Evolutionary conservation across 2,329 filamentous ascomycete genomes (phyloP).

Genomic region (Arachnopeziza araneosa): DNA sequence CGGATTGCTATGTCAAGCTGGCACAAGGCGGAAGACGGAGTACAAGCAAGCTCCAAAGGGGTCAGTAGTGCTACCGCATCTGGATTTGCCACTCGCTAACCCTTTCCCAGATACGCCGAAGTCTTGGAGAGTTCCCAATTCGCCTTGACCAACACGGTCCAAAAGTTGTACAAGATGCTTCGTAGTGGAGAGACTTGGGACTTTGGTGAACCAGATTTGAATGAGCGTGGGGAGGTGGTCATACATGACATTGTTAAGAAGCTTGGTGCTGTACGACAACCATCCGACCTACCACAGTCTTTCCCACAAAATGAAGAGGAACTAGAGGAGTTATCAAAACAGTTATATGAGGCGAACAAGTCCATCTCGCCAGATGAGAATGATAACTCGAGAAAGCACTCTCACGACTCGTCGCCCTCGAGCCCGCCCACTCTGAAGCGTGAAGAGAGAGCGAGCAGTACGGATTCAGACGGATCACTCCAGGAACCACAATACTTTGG

Average conservation of each 20-base stretch:
- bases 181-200: conserved; percentile 53
- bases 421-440: neutral
- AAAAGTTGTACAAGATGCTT: conserved; percentile 62
- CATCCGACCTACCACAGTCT: conserved; percentile 52
- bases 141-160: conserved; percentile 57
- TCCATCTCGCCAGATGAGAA: neutral
- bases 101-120: conserved; percentile 49
- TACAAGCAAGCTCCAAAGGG: conserved; percentile 61
- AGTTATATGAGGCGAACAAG: neutral
- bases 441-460: neutral
- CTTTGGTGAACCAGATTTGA: conserved; percentile 57
- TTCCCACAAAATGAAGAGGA: conserved; percentile 59
- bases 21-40: conserved; percentile 61
- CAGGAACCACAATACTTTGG: neutral
- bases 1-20: conserved; percentile 57
- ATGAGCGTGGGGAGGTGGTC: conserved; percentile 56
- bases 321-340: conserved; percentile 41
- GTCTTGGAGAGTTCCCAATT: conserved; percentile 61
- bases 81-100: conserved; percentile 2
- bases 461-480: neutral
- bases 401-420: neutral
- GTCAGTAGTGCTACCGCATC: conserved; percentile 36
- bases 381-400: neutral
- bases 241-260: conserved; percentile 61
- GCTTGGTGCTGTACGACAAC: conserved; percentile 58